Base-by-base conservation (phyloP, 352 stramenopile genomes). In the Pythium brachiatum region DNA sequence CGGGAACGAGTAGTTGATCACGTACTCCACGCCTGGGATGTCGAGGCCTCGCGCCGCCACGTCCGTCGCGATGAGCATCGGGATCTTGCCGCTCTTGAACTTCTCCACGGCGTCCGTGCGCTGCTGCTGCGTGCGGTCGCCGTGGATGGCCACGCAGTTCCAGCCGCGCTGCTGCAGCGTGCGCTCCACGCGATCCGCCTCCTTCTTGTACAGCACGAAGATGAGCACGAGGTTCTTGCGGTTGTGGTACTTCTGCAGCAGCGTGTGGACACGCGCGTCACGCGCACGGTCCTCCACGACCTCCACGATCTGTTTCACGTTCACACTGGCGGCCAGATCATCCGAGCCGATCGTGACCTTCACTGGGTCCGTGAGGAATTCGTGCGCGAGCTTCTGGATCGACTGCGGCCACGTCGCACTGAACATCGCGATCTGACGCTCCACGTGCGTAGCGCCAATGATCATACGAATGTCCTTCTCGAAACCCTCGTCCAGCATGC, bases 161-260 rank as follows among this genome's bases (percentile, higher is more conserved):
- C 90, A 99, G 55, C 92, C 93, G 51, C 95, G 86, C 60, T 96
- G 81, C 46, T 89, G 78, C 51, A 99, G 78, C 64, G 95, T 96
- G 29, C 79, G 76, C 73, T 99, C 96, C 34, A 99, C 81, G 20
- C 96, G 85, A 65, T 97, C 94, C 2, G 95, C 96, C 71, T 99
- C 97, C 72, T 99, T 99, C 88, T 99, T 99, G 79, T 99, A 99
- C 43, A 99, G 79, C 18, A 97, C 96, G 74, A 99, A 99, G 3
- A 99, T 74, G 29, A 99, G 74, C 39, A 99, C 80, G 23, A 93
- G 89, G 76, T 99, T 97, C 82, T 74, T 94, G 69, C 72, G 89
- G 64, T 72, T 80, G 74, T 97, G 90, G 69, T 98, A 98, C 69
- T 98, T 92, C 56, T 92, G 70, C 53, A 99, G 72, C n/a, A 99